Evolutionary conservation across 2,329 filamentous ascomycete species (phyloP), one percentile per base, ranked within the genome.

Genomic region (Arthrobotrys sphaeroides): DNA sequence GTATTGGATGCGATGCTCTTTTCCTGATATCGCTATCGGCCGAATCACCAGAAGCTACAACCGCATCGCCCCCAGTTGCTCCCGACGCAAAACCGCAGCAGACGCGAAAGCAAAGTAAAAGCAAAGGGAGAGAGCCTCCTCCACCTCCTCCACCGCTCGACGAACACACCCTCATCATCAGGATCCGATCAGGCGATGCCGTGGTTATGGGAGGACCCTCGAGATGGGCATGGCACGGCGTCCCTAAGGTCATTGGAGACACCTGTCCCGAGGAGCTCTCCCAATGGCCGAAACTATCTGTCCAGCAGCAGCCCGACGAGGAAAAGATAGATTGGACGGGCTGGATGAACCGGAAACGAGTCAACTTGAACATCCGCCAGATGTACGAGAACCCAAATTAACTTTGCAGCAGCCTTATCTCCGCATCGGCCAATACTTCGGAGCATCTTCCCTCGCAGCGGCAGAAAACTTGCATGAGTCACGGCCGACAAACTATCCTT

Each of bases 351-450:
- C 88, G 88, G 53, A 97, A 97, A 83, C 86, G 94, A 77, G 89
- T 98, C 79, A 98, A 98, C 81, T 81, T 98, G 53, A 98, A 98
- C 82, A 91, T 97, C 7, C 86, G 94, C 77, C 94, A 98, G 83
- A 96, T 97, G 90, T 88, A 84, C 33, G 61, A 74, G 9, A 53
- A 22, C 33, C 22, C 5, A 16, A 47, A 40, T 16, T 51, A 22
- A 65, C 10, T 20, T 33, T 10, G 28, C 28, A 65, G 31, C 12
- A 51, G 18, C 10, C n/a, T 33, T 57, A n/a, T 7, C 12, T 59
- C 5, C 4, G 6, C 13, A 22, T 70, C 55, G 57, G 66, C 43
- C 24, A 45, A n/a, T n/a, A 61, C n/a, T 13, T 36, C 55, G 55
- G 43, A 16, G n/a, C 31, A 16, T n/a, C 22, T 22, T 26, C 28